phyloP scores from a whole-genome alignment of 1,284 basidiomycete genomes.

The Nidula niveotomentosa region DNA sequence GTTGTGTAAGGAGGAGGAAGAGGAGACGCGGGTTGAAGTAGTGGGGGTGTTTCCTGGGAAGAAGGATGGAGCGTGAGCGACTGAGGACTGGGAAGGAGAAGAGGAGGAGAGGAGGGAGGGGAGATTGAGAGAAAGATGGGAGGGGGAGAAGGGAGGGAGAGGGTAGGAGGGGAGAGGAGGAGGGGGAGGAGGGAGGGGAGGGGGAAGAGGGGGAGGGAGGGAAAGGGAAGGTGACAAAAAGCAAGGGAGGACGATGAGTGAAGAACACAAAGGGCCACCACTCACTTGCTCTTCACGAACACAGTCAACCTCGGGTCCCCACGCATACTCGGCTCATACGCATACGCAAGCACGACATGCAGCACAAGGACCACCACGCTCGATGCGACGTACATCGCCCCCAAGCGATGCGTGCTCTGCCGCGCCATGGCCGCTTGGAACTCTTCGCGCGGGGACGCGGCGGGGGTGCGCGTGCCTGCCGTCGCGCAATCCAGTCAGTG shows the following conservation, averaged over 20 bases:
- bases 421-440: constrained; percentile 37
- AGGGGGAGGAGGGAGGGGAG: background rate
- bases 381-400: constrained; percentile 44
- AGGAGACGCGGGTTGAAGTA: constrained; percentile 66
- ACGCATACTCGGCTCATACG: constrained; percentile 23
- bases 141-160: no score
- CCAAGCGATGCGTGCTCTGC: constrained; percentile 38
- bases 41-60: constrained; percentile 62
- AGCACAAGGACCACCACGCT: constrained; percentile 37
- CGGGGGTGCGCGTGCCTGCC: constrained; percentile 45
- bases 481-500: constrained; percentile 32
- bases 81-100: no score
- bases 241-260: background rate
- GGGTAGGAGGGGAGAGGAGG: no score
- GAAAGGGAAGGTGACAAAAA: no score
- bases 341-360: constrained; percentile 37
- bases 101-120: no score
- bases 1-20: constrained; percentile 56
- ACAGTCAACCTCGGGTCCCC: constrained; percentile 43
- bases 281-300: constrained; percentile 67
- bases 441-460: constrained; percentile 46
- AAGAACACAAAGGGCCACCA: constrained; percentile 2
- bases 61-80: no score
- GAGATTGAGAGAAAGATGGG: no score
- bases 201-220: no score